phyloP scores from a whole-genome alignment of 2,329 filamentous ascomycete species.

The Teratosphaeria destructans region DNA sequence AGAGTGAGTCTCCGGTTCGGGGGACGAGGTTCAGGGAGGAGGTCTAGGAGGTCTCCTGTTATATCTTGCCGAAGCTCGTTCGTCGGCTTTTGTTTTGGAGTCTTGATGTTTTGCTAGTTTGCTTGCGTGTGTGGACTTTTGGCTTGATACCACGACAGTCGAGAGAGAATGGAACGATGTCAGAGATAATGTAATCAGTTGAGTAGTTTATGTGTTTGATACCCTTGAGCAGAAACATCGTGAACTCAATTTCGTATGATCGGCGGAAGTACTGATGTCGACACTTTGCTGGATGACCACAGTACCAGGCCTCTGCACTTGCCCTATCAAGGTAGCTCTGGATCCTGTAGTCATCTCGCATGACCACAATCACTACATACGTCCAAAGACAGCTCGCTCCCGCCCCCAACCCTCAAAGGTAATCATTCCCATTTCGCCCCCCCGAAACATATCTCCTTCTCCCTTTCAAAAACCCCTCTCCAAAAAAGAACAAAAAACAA shows the following conservation, averaged over 20 bases:
- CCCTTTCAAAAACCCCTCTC: no score
- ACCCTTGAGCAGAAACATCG: not conserved
- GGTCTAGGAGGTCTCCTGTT: slow-evolving; percentile 1
- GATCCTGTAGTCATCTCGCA: not conserved
- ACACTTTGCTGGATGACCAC: no score
- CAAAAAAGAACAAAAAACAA: no score
- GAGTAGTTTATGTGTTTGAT: not conserved
- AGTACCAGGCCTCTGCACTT: not conserved
- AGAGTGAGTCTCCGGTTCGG: slow-evolving; percentile 42
- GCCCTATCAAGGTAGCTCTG: not conserved
- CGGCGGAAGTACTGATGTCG: no score
- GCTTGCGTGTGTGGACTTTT: not conserved
- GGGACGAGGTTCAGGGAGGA: slow-evolving; percentile 24
- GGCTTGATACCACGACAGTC: not conserved
- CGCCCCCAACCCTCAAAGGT: no score
- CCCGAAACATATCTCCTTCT: no score
- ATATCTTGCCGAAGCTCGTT: not conserved
- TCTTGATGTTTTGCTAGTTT: not conserved
- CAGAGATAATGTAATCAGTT: not conserved
- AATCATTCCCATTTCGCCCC: no score
- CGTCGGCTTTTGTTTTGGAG: not conserved
- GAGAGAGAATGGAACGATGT: not conserved
- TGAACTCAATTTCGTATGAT: no score
- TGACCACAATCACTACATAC: not conserved
- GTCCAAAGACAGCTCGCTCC: no score